Evolutionary conservation across 352 stramenopile genomes (phyloP).

Genomic region (Globisporangium nagaii): DNA sequence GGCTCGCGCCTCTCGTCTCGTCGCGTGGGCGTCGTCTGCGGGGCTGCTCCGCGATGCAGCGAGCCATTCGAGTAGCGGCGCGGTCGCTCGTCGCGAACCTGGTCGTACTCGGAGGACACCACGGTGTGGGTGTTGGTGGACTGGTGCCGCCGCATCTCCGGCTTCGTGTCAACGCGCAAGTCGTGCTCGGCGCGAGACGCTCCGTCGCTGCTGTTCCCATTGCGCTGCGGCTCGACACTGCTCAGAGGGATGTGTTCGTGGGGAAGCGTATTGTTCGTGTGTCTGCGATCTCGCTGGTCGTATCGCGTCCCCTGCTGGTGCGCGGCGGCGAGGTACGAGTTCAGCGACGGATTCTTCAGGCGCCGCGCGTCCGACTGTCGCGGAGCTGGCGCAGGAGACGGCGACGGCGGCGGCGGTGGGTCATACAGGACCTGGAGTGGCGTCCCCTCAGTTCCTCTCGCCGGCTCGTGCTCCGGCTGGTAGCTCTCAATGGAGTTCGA

Average conservation of each 20-base stretch:
- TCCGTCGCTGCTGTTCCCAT: background rate
- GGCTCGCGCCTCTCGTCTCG: background rate
- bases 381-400: background rate
- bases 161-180: slow-evolving; percentile 18
- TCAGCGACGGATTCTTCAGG: background rate
- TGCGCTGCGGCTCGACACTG: background rate
- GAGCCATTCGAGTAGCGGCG: slow-evolving; percentile 11
- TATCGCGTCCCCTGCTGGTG: slow-evolving; percentile 17
- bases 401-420: background rate
- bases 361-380: background rate
- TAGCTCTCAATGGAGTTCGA: slow-evolving; percentile 3
- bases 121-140: background rate
- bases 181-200: slow-evolving; percentile 18
- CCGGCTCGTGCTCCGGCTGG: slow-evolving; percentile 31
- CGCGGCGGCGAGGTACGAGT: slow-evolving; percentile 11
- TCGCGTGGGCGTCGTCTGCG: background rate
- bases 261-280: slow-evolving; percentile 16
- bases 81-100: background rate
- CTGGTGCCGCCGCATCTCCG: slow-evolving; percentile 11
- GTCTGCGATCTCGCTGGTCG: slow-evolving; percentile 9
- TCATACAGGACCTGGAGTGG: slow-evolving; percentile 22
- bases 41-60: background rate
- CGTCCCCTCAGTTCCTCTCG: slow-evolving; percentile 9
- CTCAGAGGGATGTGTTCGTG: slow-evolving; percentile 2
- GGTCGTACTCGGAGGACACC: background rate